These are phyloP conservation scores for Saksenaea vasiformis DNA, from an alignment of 371 early-diverging fungal genomes.

Conservation along the genomic window DNA sequence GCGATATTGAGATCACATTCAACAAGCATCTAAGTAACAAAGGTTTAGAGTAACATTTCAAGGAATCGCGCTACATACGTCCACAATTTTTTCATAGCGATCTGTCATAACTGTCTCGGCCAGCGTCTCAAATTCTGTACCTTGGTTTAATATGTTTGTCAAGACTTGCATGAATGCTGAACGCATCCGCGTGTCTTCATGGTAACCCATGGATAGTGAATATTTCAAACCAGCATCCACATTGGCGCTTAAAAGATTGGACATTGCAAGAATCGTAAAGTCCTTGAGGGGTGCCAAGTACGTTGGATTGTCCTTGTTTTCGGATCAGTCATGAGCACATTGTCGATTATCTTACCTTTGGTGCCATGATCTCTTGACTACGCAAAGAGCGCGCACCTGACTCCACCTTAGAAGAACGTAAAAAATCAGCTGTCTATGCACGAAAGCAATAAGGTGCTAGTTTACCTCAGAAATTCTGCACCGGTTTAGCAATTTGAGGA, in stretches of 20 bases:
- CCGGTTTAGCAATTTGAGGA: slow-evolving; percentile 83
- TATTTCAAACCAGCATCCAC: slow-evolving; percentile 86
- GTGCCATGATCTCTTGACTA: slow-evolving; percentile 14
- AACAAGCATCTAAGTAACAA: slow-evolving; percentile 43
- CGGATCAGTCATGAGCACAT: slow-evolving; percentile 3
- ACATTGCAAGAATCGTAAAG: slow-evolving; percentile 68
- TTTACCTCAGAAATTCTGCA: slow-evolving; percentile 70
- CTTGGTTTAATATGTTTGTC: slow-evolving; percentile 81
- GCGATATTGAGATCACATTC: slow-evolving; percentile 69
- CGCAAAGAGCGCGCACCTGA: slow-evolving; percentile 9
- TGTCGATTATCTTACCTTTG: not conserved
- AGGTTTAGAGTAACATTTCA: too few relatives aligned
- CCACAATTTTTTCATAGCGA: slow-evolving; percentile 71
- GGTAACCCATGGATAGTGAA: slow-evolving; percentile 85
- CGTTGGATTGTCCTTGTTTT: not conserved
- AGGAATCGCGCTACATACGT: slow-evolving; percentile 25
- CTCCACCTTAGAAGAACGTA: slow-evolving; percentile 12
- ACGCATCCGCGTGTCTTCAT: slow-evolving; percentile 81
- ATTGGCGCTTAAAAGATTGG: slow-evolving; percentile 85
- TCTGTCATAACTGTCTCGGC: slow-evolving; percentile 70
- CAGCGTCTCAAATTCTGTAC: slow-evolving; percentile 79
- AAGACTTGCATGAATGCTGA: slow-evolving; percentile 88
- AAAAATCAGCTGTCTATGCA: not conserved
- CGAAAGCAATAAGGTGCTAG: not conserved
- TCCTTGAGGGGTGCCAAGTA: slow-evolving; percentile 5